phyloP scores from a whole-genome alignment of 2,329 filamentous ascomycete genomes.

The Colletotrichum plurivorum region DNA sequence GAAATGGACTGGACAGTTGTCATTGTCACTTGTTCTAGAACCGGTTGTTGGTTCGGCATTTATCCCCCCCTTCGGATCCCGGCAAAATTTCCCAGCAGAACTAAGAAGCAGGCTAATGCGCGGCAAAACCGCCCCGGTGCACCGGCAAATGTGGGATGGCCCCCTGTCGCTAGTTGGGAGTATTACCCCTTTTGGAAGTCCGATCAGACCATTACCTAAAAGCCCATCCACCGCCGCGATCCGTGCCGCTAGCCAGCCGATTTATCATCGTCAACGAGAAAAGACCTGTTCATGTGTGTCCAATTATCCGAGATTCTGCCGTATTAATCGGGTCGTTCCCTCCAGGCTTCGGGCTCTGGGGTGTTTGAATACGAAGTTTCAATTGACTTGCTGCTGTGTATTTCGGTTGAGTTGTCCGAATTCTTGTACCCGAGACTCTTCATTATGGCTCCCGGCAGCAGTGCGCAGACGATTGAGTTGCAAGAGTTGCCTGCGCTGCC shows the following conservation, averaged over 20 bases:
- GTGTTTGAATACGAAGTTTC: too few species aligned
- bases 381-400: too few species aligned
- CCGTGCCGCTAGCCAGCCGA: not conserved
- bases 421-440: not conserved
- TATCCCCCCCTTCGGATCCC: too few species aligned
- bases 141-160: too few species aligned
- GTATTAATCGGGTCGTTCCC: not conserved
- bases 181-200: constrained; percentile 2
- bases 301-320: constrained; percentile 14
- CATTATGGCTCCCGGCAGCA: not conserved
- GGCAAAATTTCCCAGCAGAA: too few species aligned
- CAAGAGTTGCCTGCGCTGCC: not conserved
- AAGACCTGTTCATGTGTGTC: not conserved
- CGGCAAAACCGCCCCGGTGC: not conserved
- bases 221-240: not conserved
- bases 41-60: too few species aligned
- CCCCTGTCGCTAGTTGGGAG: not conserved
- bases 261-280: not conserved
- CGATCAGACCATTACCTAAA: not conserved
- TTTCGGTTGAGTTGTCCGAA: not conserved
- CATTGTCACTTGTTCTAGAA: too few species aligned
- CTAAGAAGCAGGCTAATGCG: too few species aligned
- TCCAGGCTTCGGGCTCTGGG: too few species aligned
- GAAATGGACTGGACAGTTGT: too few species aligned
- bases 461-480: constrained; percentile 6